Base-by-base conservation (phyloP, 345 rosid genomes). In the Sisymbrium altissimum region DNA sequence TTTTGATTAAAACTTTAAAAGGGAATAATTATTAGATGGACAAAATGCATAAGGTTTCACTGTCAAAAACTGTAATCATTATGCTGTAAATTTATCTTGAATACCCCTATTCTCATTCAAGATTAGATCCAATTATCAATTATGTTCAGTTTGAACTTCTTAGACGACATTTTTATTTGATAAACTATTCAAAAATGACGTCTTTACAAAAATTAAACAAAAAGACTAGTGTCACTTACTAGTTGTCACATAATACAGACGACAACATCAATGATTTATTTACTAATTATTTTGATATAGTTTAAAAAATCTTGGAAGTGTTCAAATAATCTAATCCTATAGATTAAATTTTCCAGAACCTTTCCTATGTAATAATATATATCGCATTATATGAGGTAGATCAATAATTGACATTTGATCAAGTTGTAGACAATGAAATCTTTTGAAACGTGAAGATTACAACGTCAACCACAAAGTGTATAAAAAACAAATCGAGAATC, bases 361-460 rank as follows among this genome's bases (percentile, higher is more conserved):
- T 21, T 50, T 50, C 55, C n/a, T 21, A 21, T n/a, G n/a, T n/a
- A 21, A 13, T 49, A n/a, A 21, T 50, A 11, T 21, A 18, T 50
- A 48, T 50, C 23, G 3, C 56, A 23, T 25, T 23, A 50, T 52
- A 52, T 6, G 9, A 54, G 12, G 25, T 1, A 50, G 32, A 50
- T 19, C 15, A 62, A 62, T 50, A 50, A 60, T 49, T 15, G 60
- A 71, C 46, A 2, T 7, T 33, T 3, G 27, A 33, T 44, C 36
- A 70, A 58, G 58, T 15, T 21, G 74, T 35, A 35, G 38, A 70
- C 57, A 35, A 59, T 35, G 48, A 70, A 70, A 48, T 35, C 1
- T 59, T 6, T 4, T 27, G 36, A 57, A 59, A 59, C 49, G 39
- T 59, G 39, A 21, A 58, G n/a, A 69, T 52, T 25, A 52, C 17